These are phyloP conservation scores for Xylaria grammica DNA, from an alignment of 495 filamentous ascomycete species.

Conservation along the genomic window DNA sequence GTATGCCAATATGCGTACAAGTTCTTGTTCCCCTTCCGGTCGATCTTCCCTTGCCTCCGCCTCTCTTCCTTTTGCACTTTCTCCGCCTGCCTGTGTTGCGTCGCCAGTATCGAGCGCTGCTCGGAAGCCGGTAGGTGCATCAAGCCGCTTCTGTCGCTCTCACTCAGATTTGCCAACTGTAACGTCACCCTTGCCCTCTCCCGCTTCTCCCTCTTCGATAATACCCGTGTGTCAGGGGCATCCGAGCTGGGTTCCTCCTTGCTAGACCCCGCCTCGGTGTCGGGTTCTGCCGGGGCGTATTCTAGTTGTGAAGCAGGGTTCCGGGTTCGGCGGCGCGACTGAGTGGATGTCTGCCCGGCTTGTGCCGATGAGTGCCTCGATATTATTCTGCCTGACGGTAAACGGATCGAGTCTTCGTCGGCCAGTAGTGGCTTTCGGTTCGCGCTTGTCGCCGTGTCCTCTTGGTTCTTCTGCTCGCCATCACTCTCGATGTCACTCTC, in stretches of 20 bases:
- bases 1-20: slow-evolving; percentile 29
- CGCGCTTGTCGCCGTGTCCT: slow-evolving; percentile 4
- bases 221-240: slow-evolving; percentile 11
- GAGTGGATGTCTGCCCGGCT: slow-evolving; percentile 19
- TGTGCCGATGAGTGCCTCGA: slow-evolving; percentile 28
- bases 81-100: slow-evolving; percentile 36
- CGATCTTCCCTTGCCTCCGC: slow-evolving; percentile 27
- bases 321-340: slow-evolving; percentile 21
- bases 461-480: slow-evolving; percentile 14
- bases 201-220: slow-evolving; percentile 29
- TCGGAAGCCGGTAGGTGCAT: slow-evolving; percentile 35
- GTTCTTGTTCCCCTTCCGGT: slow-evolving; percentile 38
- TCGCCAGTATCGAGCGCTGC: slow-evolving; percentile 37
- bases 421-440: slow-evolving; percentile 19
- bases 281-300: not conserved
- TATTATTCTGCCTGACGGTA: slow-evolving; percentile 37
- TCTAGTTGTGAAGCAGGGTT: slow-evolving; percentile 18
- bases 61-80: slow-evolving; percentile 33
- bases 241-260: slow-evolving; percentile 19
- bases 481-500: slow-evolving; percentile 22
- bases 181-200: slow-evolving; percentile 27
- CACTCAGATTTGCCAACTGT: slow-evolving; percentile 34
- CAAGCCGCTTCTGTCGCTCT: slow-evolving; percentile 34
- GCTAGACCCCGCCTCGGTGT: slow-evolving; percentile 7
- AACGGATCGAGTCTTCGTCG: slow-evolving; percentile 29